Evolutionary conservation across 371 early-diverging fungal genomes (phyloP), one percentile per base, ranked within the genome.

Genomic region (Chytridiales sp.): DNA sequence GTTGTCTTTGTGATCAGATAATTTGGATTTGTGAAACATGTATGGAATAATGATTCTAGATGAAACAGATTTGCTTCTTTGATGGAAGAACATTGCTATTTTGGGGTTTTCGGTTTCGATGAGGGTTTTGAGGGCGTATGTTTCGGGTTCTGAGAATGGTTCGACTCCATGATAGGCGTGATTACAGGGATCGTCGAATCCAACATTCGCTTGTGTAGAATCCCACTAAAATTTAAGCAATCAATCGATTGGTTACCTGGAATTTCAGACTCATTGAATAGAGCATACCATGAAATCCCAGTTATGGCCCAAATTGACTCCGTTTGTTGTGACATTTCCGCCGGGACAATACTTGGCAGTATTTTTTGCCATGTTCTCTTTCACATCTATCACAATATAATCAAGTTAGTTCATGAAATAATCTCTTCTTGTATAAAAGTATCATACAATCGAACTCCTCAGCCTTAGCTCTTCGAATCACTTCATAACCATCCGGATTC

Each of bases 71-170:
- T 43, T 50, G 24, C 47, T 43, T 1, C 69, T 40, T 9, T 56
- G 43, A 17, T 67, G 74, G 30, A 73, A 46, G 47, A 73, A 70
- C 3, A 68, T 31, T 30, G 59, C 62, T 6, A 65, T 34, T 50
- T 66, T 67, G 6, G 68, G 68, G 24, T 51, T 39, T 26, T 61
- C 42, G 13, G 26, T 24, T 11, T 44, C 29, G 48, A 74, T 46
- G 2, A 67, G 34, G 24, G 62, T 64, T 19, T 65, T 44, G 4
- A 74, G 31, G 1, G 70, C 68, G 1, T 19, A 41, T 1, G 69
- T 70, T 55, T 74, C 74, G 0, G 70, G 70, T 50, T 74, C 74
- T 26, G 64, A 61, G 49, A 74, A 73, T 2, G 69, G 68, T 2
- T 55, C 66, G 8, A 56, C 40, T 9, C 70, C 74, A 19, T 68